Evolutionary conservation across 768 basidiomycete species (phyloP).

Genomic region (Polyporus arcularius): DNA sequence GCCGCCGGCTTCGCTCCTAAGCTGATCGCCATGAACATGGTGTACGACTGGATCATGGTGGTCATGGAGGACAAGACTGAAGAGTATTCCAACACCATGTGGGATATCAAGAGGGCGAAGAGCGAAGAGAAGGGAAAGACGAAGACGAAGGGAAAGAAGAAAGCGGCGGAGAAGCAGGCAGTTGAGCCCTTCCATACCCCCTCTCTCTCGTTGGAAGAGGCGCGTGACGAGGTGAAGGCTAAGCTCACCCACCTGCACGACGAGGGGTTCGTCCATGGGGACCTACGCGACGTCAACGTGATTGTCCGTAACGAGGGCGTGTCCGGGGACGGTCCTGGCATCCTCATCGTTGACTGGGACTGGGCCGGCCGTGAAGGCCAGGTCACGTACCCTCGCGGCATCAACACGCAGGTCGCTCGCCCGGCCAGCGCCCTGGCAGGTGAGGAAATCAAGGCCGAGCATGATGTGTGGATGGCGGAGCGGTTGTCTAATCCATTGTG

Average conservation of each 20-base stretch:
- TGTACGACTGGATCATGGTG: conserved; percentile 6
- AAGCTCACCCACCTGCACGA: not conserved
- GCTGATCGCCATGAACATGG: not conserved
- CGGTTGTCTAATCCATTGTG: too few species aligned
- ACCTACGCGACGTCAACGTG: conserved; percentile 2
- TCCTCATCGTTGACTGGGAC: conserved; percentile 4
- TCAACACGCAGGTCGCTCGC: not conserved
- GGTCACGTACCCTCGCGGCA: not conserved
- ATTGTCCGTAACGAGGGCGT: not conserved
- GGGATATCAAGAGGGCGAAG: not conserved
- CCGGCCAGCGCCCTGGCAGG: not conserved
- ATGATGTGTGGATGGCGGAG: conserved; percentile 3
- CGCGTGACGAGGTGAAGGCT: not conserved
- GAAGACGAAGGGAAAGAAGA: too few species aligned
- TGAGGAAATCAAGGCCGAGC: not conserved
- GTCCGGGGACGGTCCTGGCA: not conserved
- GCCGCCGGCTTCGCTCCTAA: not conserved
- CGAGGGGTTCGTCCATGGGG: not conserved
- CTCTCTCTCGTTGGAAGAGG: not conserved
- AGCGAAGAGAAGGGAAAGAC: not conserved
- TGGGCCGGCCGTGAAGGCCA: not conserved
- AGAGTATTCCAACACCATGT: not conserved
- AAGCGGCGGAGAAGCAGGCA: not conserved
- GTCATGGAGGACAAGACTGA: conserved; percentile 5
- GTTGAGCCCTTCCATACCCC: too few species aligned